Evolutionary conservation across 495 filamentous ascomycete species (phyloP).

Genomic region (Hypoxylon perforatum): DNA sequence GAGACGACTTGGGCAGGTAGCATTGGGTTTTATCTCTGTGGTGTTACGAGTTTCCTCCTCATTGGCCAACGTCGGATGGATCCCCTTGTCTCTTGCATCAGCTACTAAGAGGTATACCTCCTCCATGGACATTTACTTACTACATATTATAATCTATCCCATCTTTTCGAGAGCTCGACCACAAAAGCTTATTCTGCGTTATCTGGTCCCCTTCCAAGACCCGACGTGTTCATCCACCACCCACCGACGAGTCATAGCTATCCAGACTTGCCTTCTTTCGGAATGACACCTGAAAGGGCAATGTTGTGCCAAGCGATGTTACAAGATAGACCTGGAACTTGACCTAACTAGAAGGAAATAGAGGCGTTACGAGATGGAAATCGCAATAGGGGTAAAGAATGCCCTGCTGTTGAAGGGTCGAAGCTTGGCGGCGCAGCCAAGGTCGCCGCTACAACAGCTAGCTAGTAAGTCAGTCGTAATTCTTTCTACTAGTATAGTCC

Average conservation of each 20-base stretch:
- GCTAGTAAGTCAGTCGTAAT: slow-evolving; percentile 21
- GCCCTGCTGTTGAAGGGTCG: slow-evolving; percentile 16
- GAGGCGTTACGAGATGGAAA: slow-evolving; percentile 33
- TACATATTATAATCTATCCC: slow-evolving; percentile 33
- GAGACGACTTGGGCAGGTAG: slow-evolving; percentile 42
- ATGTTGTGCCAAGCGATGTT: slow-evolving; percentile 23
- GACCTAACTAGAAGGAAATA: background rate
- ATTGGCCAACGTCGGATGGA: slow-evolving; percentile 23
- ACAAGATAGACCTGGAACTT: slow-evolving; percentile 6
- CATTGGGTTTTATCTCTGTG: slow-evolving; percentile 29
- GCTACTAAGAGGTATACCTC: slow-evolving; percentile 30
- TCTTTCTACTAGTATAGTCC: background rate
- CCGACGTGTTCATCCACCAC: slow-evolving; percentile 11
- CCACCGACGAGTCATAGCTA: slow-evolving; percentile 6
- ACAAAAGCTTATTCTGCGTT: slow-evolving; percentile 19
- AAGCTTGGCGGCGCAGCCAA: slow-evolving; percentile 21
- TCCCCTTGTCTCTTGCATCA: slow-evolving; percentile 26
- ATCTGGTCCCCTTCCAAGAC: slow-evolving; percentile 17
- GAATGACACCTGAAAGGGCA: slow-evolving; percentile 20
- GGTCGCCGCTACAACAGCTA: slow-evolving; percentile 5
- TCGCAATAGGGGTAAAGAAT: slow-evolving; percentile 8
- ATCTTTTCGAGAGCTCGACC: slow-evolving; percentile 4
- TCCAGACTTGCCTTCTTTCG: slow-evolving; percentile 18
- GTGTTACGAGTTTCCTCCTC: slow-evolving; percentile 27
- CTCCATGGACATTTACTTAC: slow-evolving; percentile 37